phyloP scores from a whole-genome alignment of 208 protist genomes.

The Trypanosoma vivax region DNA sequence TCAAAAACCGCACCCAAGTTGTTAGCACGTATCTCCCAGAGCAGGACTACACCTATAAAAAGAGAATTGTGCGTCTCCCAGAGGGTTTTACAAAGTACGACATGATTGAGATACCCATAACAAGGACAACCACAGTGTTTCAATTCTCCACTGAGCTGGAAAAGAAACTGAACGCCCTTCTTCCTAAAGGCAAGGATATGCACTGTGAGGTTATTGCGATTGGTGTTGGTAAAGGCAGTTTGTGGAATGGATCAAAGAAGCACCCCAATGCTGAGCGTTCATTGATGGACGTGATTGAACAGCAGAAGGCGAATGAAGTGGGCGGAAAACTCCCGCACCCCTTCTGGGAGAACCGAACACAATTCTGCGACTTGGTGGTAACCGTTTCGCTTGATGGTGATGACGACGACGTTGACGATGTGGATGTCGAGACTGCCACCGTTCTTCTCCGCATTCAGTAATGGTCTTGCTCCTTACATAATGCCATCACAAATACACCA shows the following conservation, averaged over 20 bases:
- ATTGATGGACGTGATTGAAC: slow-evolving; percentile 77
- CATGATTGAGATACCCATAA: slow-evolving; percentile 56
- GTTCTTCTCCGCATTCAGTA: slow-evolving; percentile 58
- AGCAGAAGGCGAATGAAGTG: slow-evolving; percentile 61
- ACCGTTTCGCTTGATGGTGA: slow-evolving; percentile 63
- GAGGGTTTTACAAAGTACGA: slow-evolving; percentile 88
- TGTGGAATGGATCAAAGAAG: slow-evolving; percentile 70
- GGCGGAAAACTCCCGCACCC: slow-evolving; percentile 30
- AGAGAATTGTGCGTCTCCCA: slow-evolving; percentile 72
- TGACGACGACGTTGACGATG: slow-evolving; percentile 72
- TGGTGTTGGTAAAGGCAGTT: slow-evolving; percentile 74
- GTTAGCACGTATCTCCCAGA: slow-evolving; percentile 76
- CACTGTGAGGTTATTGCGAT: slow-evolving; percentile 72
- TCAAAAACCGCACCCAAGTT: slow-evolving; percentile 62
- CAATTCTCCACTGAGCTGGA: slow-evolving; percentile 50
- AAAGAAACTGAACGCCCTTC: slow-evolving; percentile 42
- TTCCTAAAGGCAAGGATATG: slow-evolving; percentile 23
- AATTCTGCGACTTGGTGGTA: slow-evolving; percentile 74
- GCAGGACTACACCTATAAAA: slow-evolving; percentile 85
- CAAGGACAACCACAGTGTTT: slow-evolving; percentile 55
- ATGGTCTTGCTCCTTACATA: slow-evolving; percentile 2
- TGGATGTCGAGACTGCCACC: slow-evolving; percentile 76
- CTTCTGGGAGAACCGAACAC: slow-evolving; percentile 76
- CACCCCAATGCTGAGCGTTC: slow-evolving; percentile 72
- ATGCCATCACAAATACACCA: too few species aligned